Conservation (phyloP, 352 stramenopile species). For the Thalassiosira sp. region DNA sequence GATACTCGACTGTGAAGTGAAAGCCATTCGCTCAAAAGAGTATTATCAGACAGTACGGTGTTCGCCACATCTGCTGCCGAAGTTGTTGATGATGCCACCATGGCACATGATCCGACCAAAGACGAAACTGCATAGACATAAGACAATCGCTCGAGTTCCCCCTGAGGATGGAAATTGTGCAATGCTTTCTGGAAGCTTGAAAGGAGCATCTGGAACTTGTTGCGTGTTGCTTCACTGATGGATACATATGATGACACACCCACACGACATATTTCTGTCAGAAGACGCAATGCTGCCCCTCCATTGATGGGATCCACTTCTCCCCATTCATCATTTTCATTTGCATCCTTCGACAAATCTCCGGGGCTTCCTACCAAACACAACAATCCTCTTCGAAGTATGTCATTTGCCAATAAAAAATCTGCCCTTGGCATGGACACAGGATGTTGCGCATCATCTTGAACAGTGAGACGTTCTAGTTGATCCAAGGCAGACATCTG, state of each 20-base stretch:
- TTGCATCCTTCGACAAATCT: conserved; percentile 19
- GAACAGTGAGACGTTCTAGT: conserved; percentile 28
- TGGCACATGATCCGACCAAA: conserved; percentile 33
- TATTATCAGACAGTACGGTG: conserved; percentile 29
- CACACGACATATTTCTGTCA: conserved; percentile 48
- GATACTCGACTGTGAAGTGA: conserved; percentile 39
- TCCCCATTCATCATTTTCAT: conserved; percentile 12
- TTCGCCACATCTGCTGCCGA: conserved; percentile 11
- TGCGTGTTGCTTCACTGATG: conserved; percentile 5
- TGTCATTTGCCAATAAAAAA: conserved; percentile 40
- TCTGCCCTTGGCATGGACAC: conserved; percentile 23
- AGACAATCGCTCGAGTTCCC: conserved; percentile 37
- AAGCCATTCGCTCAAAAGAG: conserved; percentile 43
- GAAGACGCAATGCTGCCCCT: conserved; percentile 31
- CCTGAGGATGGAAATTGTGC: conserved; percentile 32
- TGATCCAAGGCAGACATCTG: conserved; percentile 47
- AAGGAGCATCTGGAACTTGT: conserved; percentile 36
- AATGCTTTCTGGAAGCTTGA: conserved; percentile 35
- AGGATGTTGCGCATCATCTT: conserved; percentile 8
- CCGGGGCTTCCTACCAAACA: conserved; percentile 28
- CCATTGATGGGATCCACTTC: conserved; percentile 46
- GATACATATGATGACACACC: conserved; percentile 20
- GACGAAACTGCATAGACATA: conserved; percentile 48
- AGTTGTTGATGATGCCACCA: conserved; percentile 22
- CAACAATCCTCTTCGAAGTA: conserved; percentile 33